Evolutionary conservation across 2,329 filamentous ascomycete species (phyloP).

Genomic region (Penicillium expansum): DNA sequence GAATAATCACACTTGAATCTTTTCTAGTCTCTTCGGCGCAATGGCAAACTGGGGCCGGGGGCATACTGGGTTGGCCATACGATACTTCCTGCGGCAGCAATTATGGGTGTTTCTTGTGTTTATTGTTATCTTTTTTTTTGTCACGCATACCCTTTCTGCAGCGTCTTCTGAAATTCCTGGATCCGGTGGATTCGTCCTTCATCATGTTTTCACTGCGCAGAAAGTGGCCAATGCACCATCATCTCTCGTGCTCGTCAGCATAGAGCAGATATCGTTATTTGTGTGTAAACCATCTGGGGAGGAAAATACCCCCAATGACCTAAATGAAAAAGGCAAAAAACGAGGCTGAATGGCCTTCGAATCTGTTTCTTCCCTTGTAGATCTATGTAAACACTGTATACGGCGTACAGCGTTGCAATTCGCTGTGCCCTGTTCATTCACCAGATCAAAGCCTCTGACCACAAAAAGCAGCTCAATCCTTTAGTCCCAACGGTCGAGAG

Average conservation of each 20-base stretch:
- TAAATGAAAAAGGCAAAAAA: slow-evolving; percentile 26
- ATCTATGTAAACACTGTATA: not conserved
- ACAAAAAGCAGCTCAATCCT: not conserved
- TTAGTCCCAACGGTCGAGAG: not conserved
- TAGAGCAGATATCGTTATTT: slow-evolving; percentile 1
- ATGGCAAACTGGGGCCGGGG: slow-evolving; percentile 25
- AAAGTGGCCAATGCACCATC: slow-evolving; percentile 5
- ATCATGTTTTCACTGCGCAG: slow-evolving; percentile 7
- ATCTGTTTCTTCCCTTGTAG: not conserved
- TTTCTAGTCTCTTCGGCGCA: slow-evolving; percentile 25
- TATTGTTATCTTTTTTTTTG: slow-evolving; percentile 10
- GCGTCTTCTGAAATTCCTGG: slow-evolving; percentile 21
- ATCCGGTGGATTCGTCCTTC: slow-evolving; percentile 14
- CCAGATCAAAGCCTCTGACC: not conserved
- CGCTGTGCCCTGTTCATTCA: not conserved
- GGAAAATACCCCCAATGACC: slow-evolving; percentile 7
- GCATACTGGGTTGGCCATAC: slow-evolving; percentile 24
- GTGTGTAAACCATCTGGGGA: slow-evolving; percentile 19
- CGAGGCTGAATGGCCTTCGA: slow-evolving; percentile 18
- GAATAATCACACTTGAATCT: slow-evolving; percentile 23
- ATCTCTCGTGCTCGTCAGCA: not conserved
- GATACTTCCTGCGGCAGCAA: slow-evolving; percentile 23
- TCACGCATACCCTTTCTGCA: slow-evolving; percentile 23
- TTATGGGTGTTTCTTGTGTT: slow-evolving; percentile 23
- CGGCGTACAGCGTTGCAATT: not conserved